These are phyloP conservation scores for Trametes cingulata DNA, from an alignment of 768 basidiomycete species.

Conservation along the genomic window DNA sequence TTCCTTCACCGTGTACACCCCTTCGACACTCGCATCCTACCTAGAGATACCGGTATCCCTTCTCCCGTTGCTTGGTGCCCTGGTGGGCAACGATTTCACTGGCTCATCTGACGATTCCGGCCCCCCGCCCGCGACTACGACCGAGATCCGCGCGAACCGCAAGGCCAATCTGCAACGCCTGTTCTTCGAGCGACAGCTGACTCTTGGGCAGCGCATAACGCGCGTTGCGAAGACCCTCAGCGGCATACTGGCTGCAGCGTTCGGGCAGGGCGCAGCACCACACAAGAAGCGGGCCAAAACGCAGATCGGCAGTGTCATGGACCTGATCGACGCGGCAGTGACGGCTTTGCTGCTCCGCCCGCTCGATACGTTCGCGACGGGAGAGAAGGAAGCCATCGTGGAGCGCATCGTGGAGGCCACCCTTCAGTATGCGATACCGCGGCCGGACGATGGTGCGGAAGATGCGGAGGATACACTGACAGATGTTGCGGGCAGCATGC, in stretches of 20 bases:
- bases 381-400: conserved; percentile 65
- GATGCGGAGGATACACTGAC: not conserved
- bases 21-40: conserved; percentile 59
- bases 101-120: conserved; percentile 33
- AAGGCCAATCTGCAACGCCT: conserved; percentile 44
- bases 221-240: conserved; percentile 60
- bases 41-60: conserved; percentile 68
- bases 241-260: conserved; percentile 50
- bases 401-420: conserved; percentile 74
- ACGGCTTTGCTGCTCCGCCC: conserved; percentile 55
- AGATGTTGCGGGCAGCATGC: not conserved
- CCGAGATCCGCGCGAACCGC: conserved; percentile 43
- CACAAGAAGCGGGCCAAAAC: conserved; percentile 44
- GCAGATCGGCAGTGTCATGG: conserved; percentile 69
- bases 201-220: conserved; percentile 63
- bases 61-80: conserved; percentile 74
- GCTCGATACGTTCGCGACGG: conserved; percentile 48
- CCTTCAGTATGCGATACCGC: conserved; percentile 75
- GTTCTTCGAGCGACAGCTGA: conserved; percentile 67
- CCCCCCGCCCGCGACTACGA: conserved; percentile 30
- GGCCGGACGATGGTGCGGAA: conserved; percentile 41
- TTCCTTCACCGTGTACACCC: conserved; percentile 60
- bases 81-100: conserved; percentile 82
- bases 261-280: conserved; percentile 23
- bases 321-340: conserved; percentile 72